Base-by-base conservation (phyloP, 768 basidiomycete species). In the Calocybe indica region DNA sequence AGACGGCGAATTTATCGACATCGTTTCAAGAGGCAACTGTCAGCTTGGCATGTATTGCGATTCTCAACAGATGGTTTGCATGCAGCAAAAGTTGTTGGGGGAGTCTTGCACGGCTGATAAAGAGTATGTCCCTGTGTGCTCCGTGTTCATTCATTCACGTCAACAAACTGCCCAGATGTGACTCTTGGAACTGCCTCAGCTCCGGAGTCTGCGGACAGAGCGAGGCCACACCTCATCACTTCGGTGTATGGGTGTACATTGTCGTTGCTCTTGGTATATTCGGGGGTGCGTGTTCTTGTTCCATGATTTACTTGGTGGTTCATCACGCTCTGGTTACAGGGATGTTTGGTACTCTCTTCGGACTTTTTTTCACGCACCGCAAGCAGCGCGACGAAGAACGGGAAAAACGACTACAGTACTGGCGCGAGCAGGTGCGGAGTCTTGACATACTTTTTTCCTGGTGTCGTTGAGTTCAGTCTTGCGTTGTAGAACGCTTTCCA, bases 11-110 rank as follows among this genome's bases (percentile, higher is more conserved):
- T 89, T 83, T 52, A 75, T 86, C 40, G 80, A 88, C 61, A 82
- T 92, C 45, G 82, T 92, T 2, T 92, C 90, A 55, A 86, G 86
- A 35, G 83, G 78, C 33, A 87, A 92, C 62, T 95, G 92, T 58
- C 72, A 64, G 12, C 62, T 79, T 12, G 87, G 86, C 6, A 62
- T 82, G 0, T 93, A 91, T 57, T 93, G 92, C 57, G 90, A 93
- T 58, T 72, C 83, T 7, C 58, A 70, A 4, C 53, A 73, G 12
- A 64, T 69, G 40, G 64, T 75, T 9, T 93, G 92, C 63, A 66
- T 81, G 58, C 67, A 72, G 45, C 69, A 71, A 50, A 87, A 84
- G 62, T 58, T 55, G 7, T 30, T 86, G 1, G 84, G 82, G 6
- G 79, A 62, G 22, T 48, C 74, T 1, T 95, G 92, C 61, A 56